A percentile compares a stretch with the other conserved stretches of the same genome.
phyloP scores from a whole-genome alignment of 2,329 filamentous ascomycete genomes.

The Sporothrix schenckii region DNA sequence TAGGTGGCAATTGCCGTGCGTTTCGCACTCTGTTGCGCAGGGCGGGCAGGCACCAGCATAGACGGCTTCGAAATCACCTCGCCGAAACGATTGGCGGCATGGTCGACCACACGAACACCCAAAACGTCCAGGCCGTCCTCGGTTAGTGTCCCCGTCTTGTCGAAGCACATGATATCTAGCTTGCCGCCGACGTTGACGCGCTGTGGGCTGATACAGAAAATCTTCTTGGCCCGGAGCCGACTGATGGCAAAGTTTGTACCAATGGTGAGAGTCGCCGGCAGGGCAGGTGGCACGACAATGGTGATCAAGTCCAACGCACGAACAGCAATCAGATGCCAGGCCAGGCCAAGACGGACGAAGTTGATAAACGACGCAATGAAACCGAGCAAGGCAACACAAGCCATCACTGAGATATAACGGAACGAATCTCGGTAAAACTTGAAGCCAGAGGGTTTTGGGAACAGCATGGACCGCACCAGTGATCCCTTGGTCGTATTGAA shows the following conservation, averaged over 20 bases:
- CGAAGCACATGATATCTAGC: constrained; percentile 93
- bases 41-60: constrained; percentile 32
- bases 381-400: constrained; percentile 76
- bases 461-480: constrained; percentile 94
- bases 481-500: constrained; percentile 98
- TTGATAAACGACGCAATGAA: constrained; percentile 92
- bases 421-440: constrained; percentile 99
- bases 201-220: constrained; percentile 97
- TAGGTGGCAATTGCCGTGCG: constrained; percentile 34
- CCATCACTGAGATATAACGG: constrained; percentile 97
- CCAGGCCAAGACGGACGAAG: constrained; percentile 80
- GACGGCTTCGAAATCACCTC: constrained; percentile 70
- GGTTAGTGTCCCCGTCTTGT: constrained; percentile 97
- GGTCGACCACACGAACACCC: constrained; percentile 77
- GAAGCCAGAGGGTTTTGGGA: constrained; percentile 97
- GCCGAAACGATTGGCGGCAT: constrained; percentile 65
- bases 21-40: background rate
- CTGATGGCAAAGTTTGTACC: constrained; percentile 93
- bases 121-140: constrained; percentile 95
- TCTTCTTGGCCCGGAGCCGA: constrained; percentile 82
- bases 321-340: constrained; percentile 88
- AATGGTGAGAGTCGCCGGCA: constrained; percentile 93
- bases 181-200: constrained; percentile 96
- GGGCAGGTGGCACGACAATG: constrained; percentile 91
- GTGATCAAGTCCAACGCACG: constrained; percentile 94